These are phyloP conservation scores for Sclerotiophoma versabilis DNA, from an alignment of 2,329 filamentous ascomycete species.

Conservation along the genomic window DNA sequence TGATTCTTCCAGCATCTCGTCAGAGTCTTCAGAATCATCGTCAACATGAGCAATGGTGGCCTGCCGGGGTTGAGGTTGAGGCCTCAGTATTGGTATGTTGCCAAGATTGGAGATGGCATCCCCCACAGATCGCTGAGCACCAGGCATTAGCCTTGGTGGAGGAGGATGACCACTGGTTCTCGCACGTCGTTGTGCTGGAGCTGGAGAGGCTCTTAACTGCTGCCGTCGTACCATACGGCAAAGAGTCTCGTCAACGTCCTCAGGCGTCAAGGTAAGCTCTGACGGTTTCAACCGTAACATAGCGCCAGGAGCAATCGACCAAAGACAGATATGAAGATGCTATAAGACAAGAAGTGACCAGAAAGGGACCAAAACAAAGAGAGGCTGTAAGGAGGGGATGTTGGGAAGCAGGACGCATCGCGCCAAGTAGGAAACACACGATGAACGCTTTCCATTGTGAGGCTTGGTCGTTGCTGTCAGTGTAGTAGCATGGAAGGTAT, in stretches of 20 bases:
- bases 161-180: constrained; percentile 11
- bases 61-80: constrained; percentile 35
- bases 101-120: constrained; percentile 38
- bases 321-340: constrained; percentile 18
- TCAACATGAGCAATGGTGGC: constrained; percentile 28
- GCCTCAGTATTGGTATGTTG: constrained; percentile 32
- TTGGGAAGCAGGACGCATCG: not conserved
- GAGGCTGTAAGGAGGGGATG: not conserved
- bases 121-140: constrained; percentile 40
- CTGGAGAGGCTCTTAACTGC: constrained; percentile 5
- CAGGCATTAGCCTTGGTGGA: constrained; percentile 36
- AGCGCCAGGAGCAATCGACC: constrained; percentile 10
- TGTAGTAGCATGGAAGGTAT: not conserved
- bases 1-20: not conserved
- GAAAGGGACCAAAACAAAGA: constrained; percentile 1
- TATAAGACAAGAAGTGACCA: constrained; percentile 21
- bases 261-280: constrained; percentile 47
- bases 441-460: constrained; percentile 4
- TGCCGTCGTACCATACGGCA: constrained; percentile 41
- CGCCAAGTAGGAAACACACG: not conserved
- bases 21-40: constrained; percentile 20
- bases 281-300: constrained; percentile 49
- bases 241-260: constrained; percentile 46
- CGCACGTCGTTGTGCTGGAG: constrained; percentile 2
- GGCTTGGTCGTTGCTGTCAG: not conserved